These are phyloP conservation scores for Helminthosporium solani DNA, from an alignment of 2,329 filamentous ascomycete genomes.

Conservation along the genomic window DNA sequence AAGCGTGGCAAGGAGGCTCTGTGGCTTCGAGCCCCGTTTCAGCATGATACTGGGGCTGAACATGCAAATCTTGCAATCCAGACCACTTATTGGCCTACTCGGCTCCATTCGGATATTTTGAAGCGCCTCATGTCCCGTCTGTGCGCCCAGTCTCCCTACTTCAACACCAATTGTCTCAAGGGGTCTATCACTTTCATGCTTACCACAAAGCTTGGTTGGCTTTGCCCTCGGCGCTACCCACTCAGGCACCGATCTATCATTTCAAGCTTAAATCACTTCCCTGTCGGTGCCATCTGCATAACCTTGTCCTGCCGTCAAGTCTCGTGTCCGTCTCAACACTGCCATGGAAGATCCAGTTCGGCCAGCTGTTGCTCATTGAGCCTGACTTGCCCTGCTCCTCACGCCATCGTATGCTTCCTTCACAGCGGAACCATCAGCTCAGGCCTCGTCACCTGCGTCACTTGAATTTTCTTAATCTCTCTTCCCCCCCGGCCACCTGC, in stretches of 20 bases:
- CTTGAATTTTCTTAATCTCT: slow-evolving; percentile 28
- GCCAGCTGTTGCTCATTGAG: slow-evolving; percentile 33
- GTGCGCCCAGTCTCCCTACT: slow-evolving; percentile 20
- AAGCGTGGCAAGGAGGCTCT: not conserved
- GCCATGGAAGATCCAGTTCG: slow-evolving; percentile 23
- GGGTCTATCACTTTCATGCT: slow-evolving; percentile 31
- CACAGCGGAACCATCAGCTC: slow-evolving; percentile 17
- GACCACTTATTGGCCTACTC: slow-evolving; percentile 11
- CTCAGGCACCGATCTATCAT: slow-evolving; percentile 17
- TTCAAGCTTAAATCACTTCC: slow-evolving; percentile 22
- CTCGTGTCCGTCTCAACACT: slow-evolving; percentile 37
- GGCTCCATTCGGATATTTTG: slow-evolving; percentile 6
- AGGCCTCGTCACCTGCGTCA: slow-evolving; percentile 15
- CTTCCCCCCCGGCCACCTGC: slow-evolving; percentile 12
- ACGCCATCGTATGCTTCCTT: slow-evolving; percentile 30
- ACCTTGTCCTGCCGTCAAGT: slow-evolving; percentile 26
- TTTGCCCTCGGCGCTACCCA: slow-evolving; percentile 13
- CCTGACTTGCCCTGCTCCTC: slow-evolving; percentile 24
- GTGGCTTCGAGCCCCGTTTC: too few species aligned
- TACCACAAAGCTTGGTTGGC: slow-evolving; percentile 27
- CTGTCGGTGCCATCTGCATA: slow-evolving; percentile 30
- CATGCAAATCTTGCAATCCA: too few species aligned
- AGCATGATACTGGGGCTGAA: too few species aligned
- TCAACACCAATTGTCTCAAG: slow-evolving; percentile 45
- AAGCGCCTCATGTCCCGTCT: slow-evolving; percentile 25